Conservation (phyloP, 108 stramenopile genomes). For the Phaeodactylum tricornutum region DNA sequence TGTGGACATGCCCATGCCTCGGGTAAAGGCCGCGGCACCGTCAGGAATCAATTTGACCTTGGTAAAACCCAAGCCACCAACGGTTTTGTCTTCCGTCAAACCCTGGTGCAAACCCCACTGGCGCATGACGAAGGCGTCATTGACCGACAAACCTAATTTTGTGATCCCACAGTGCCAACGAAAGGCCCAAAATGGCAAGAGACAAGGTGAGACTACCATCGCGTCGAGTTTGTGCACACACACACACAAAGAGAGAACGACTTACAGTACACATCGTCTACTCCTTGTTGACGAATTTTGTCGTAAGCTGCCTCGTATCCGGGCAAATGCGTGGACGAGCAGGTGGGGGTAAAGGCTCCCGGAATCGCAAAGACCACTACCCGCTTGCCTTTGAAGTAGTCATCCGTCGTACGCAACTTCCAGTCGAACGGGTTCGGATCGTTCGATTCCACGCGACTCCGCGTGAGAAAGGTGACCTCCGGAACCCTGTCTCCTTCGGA, state of each 20-base stretch:
- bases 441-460: conserved; percentile 23
- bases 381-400: conserved; percentile 39
- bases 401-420: conserved; percentile 29
- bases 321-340: conserved; percentile 35
- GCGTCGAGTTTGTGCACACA: too few species aligned
- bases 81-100: conserved; percentile 32
- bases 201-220: too few species aligned
- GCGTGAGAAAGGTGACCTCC: conserved; percentile 29
- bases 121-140: conserved; percentile 59
- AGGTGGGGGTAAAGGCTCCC: conserved; percentile 46
- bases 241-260: too few species aligned
- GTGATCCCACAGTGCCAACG: too few species aligned
- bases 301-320: conserved; percentile 38
- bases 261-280: conserved; percentile 46
- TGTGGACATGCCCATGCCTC: conserved; percentile 45
- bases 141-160: conserved; percentile 29
- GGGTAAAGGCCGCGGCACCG: conserved; percentile 33
- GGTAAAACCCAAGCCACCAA: conserved; percentile 29
- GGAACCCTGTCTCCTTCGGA: conserved; percentile 31
- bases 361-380: conserved; percentile 23
- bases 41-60: conserved; percentile 44
- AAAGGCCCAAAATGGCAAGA: too few species aligned
- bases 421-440: conserved; percentile 38
- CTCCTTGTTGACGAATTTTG: conserved; percentile 22
- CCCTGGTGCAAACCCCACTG: conserved; percentile 31